phyloP scores from a whole-genome alignment of 495 filamentous ascomycete genomes.

The Immersiella caudata region DNA sequence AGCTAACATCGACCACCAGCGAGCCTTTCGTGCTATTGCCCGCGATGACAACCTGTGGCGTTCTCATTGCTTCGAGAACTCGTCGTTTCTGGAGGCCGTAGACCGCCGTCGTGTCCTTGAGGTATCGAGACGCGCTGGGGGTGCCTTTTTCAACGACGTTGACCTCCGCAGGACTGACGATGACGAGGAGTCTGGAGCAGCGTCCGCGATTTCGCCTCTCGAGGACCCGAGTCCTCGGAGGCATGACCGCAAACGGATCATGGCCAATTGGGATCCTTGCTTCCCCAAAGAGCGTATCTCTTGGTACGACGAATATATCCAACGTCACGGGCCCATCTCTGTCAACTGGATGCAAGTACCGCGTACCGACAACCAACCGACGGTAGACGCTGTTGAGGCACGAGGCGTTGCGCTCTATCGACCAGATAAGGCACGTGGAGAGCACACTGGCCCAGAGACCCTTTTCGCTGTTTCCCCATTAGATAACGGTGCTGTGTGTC shows the following conservation, averaged over 20 bases:
- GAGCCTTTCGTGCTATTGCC: conserved; percentile 64
- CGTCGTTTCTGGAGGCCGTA: conserved; percentile 55
- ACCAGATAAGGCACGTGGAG: conserved; percentile 50
- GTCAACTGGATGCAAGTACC: conserved; percentile 73
- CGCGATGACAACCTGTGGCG: conserved; percentile 81
- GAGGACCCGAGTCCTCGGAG: conserved; percentile 37
- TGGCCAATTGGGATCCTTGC: conserved; percentile 81
- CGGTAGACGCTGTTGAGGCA: conserved; percentile 49
- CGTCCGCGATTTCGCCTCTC: not conserved
- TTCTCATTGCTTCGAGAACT: conserved; percentile 71
- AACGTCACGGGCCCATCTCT: conserved; percentile 72
- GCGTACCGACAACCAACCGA: conserved; percentile 25
- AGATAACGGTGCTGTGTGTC: conserved; percentile 80
- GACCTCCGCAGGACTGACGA: conserved; percentile 22
- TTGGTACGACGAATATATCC: conserved; percentile 90
- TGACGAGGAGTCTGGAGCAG: conserved; percentile 18
- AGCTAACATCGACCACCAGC: too few relatives aligned
- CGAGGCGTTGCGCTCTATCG: conserved; percentile 69
- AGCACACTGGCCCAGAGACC: conserved; percentile 42
- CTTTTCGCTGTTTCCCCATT: conserved; percentile 74
- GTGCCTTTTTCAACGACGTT: not conserved
- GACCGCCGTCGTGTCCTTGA: conserved; percentile 45
- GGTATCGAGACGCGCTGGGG: not conserved
- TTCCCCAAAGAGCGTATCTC: conserved; percentile 67
- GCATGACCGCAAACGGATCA: conserved; percentile 54